phyloP scores from a whole-genome alignment of 148 eudicot genomes.

The Selenicereus undatus region DNA sequence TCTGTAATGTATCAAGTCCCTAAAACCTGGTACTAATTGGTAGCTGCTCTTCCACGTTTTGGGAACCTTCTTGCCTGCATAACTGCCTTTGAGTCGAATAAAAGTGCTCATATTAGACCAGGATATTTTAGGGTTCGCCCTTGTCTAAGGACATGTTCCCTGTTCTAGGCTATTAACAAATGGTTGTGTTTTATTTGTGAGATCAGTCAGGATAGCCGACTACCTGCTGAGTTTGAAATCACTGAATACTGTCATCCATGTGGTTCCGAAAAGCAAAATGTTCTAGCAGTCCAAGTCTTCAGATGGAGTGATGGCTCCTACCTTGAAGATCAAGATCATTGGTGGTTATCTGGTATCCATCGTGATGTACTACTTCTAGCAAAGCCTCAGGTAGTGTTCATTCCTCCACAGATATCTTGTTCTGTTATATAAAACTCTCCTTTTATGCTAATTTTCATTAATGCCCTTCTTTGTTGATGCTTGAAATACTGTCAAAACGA shows the following conservation, averaged over 20 bases:
- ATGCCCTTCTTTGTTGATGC: neutral
- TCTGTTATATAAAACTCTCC: neutral
- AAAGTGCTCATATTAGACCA: neutral
- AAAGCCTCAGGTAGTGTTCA: constrained; percentile 77
- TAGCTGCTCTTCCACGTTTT: too few species aligned
- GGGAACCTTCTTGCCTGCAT: too few species aligned
- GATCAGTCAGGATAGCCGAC: constrained; percentile 95
- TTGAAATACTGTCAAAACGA: too few species aligned
- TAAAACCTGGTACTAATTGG: too few species aligned
- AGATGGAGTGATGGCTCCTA: constrained; percentile 97
- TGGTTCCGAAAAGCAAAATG: constrained; percentile 68
- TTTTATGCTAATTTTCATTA: neutral
- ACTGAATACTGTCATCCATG: constrained; percentile 69
- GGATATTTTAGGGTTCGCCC: constrained; percentile 2
- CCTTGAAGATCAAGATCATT: constrained; percentile 99
- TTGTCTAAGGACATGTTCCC: neutral
- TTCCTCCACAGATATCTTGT: neutral
- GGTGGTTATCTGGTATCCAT: constrained; percentile 99
- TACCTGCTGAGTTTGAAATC: constrained; percentile 97
- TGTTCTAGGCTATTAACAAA: constrained; percentile 5
- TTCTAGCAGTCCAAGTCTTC: constrained; percentile 83
- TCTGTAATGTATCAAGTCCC: too few species aligned
- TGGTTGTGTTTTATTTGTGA: constrained; percentile 16
- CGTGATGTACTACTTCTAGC: constrained; percentile 94
- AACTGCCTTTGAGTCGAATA: too few species aligned